Base-by-base conservation (phyloP, 768 basidiomycete genomes). In the Exsudoporus frostii region DNA sequence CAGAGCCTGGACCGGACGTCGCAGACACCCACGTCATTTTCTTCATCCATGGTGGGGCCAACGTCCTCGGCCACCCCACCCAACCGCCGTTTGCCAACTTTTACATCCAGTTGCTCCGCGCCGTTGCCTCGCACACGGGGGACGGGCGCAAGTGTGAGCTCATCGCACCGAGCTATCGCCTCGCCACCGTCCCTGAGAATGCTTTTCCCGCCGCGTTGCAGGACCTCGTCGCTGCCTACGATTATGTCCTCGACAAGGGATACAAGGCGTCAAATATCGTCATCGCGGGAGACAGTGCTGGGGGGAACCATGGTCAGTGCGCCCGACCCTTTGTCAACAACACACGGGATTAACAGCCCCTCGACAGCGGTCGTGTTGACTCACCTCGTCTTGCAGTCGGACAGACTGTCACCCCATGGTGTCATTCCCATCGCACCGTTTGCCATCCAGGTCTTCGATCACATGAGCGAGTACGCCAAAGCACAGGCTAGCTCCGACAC, bases 371-470 rank as follows among this genome's bases (percentile, higher is more conserved):
- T 69, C 8, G 52, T 67, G 4, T 34, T 67, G 29, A 55, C 67
- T 8, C 66, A 67, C 34, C 60, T 69, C 22, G 65, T 81, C 37
- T 71, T 76, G 53, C 85, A 88, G 69, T 82, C 83, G 22, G 80
- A 17, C 63, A 40, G 71, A 41, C 70, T 72, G 4, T 71, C 85
- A 33, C 80, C 82, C 39, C 65, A 69, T 0, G 82, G 86, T 55
- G 68, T 90, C 56, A 70, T 81, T 24, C 69, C 85, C 20, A 73
- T 88, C 29, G 73, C 84, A 0, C 87, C 88, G 0, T 7, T 0
- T 4, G 17, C 49, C 6, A 43, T 45, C 7, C 53, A 22, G 7
- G 65, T 61, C 2, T 15, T 4, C 1, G 47, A 57, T 11, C 1
- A 0, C n/a, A 1, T 25, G 14, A 50, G 48, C 39, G 55, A 55